phyloP scores from a whole-genome alignment of 306 rosid species.

The Oxytropis ochrocephala region DNA sequence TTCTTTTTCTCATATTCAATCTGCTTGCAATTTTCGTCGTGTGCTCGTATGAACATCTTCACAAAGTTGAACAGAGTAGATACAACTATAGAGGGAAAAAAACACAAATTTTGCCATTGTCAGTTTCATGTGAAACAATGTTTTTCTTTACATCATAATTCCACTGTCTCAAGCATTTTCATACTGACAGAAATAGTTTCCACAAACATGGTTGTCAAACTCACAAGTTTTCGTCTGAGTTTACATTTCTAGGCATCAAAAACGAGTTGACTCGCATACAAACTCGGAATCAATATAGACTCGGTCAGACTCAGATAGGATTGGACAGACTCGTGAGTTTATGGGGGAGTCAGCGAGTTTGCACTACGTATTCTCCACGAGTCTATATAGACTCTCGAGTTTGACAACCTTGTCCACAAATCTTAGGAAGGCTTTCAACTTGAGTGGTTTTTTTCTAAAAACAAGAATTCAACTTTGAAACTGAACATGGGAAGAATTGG shows the following conservation, averaged over 20 bases:
- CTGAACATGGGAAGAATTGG: not conserved
- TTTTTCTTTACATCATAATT: not conserved
- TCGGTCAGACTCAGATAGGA: too few relatives aligned
- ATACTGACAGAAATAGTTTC: not conserved
- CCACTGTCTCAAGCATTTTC: not conserved
- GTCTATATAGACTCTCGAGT: too few relatives aligned
- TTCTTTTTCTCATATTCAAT: conserved; percentile 54
- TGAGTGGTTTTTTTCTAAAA: too few relatives aligned
- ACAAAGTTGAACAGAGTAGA: conserved; percentile 69
- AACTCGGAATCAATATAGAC: too few relatives aligned
- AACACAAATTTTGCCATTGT: not conserved
- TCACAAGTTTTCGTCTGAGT: too few relatives aligned
- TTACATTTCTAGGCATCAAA: too few relatives aligned
- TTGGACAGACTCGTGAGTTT: too few relatives aligned
- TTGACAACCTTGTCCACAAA: too few relatives aligned
- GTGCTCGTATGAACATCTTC: conserved; percentile 62
- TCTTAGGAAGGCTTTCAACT: not conserved
- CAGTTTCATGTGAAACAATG: conserved; percentile 1
- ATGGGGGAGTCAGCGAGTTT: too few relatives aligned
- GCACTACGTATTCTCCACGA: too few relatives aligned
- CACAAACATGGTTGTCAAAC: not conserved
- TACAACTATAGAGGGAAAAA: conserved; percentile 42
- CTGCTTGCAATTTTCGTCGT: conserved; percentile 65
- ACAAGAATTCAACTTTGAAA: not conserved
- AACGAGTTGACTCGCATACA: too few relatives aligned